Evolutionary conservation across 306 rosid species (phyloP).

Genomic region (Cucurbita maxima): DNA sequence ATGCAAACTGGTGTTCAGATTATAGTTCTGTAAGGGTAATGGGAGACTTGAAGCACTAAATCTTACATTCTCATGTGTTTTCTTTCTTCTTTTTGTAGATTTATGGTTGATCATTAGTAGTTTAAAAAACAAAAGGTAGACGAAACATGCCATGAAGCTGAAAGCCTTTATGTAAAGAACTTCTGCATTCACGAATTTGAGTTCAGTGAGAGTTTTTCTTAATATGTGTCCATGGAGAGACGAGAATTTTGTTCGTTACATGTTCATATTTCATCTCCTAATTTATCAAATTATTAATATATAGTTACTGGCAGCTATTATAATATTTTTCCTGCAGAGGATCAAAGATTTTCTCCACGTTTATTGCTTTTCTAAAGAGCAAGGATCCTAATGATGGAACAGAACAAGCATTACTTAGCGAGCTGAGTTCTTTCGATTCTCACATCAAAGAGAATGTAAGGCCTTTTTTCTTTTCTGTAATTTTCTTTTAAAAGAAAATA

Average conservation of each 20-base stretch:
- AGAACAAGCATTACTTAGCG: slow-evolving; percentile 57
- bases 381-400: slow-evolving; percentile 80
- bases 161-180: background rate
- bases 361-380: slow-evolving; percentile 90
- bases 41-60: background rate
- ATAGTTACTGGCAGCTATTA: background rate
- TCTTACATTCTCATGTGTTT: background rate
- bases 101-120: background rate
- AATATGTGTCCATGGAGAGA: background rate
- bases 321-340: slow-evolving; percentile 38
- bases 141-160: background rate
- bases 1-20: background rate
- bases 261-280: background rate
- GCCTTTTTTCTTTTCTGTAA: slow-evolving; percentile 7
- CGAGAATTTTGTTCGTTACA: background rate
- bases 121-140: background rate
- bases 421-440: slow-evolving; percentile 64
- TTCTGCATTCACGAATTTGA: background rate
- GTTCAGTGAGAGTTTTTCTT: background rate
- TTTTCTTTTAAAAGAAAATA: background rate
- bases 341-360: slow-evolving; percentile 77
- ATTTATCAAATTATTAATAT: background rate
- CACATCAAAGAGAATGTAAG: slow-evolving; percentile 76
- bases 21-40: background rate
- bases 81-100: background rate